Conservation (phyloP, 768 basidiomycete genomes). For the Chalciporus sphaerocephalus region DNA sequence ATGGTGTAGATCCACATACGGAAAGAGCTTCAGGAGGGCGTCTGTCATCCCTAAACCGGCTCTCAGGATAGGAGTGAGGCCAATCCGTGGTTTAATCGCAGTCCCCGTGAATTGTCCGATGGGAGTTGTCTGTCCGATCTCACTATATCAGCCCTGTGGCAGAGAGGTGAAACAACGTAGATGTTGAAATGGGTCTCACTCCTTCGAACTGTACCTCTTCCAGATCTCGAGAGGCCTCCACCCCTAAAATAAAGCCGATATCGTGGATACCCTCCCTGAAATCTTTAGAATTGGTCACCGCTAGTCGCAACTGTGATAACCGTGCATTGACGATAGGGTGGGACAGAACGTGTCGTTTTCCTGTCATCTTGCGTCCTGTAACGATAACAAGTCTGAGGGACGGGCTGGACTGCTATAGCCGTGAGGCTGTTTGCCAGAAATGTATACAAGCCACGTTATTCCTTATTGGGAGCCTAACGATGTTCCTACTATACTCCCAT, state of each 20-base stretch:
- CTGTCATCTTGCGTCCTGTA: conserved; percentile 24
- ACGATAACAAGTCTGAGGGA: background rate
- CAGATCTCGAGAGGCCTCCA: conserved; percentile 72
- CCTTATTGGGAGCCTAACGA: too few species aligned
- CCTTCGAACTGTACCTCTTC: conserved; percentile 60
- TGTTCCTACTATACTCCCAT: conserved; percentile 1
- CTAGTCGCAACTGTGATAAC: conserved; percentile 63
- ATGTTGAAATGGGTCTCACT: conserved; percentile 38
- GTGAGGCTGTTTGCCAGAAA: background rate
- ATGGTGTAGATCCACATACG: conserved; percentile 43
- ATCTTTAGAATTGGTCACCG: conserved; percentile 60
- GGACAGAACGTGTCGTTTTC: conserved; percentile 48
- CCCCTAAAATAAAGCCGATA: conserved; percentile 74
- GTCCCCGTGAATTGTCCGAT: conserved; percentile 76
- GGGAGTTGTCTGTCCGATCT: conserved; percentile 59
- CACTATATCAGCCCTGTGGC: conserved; percentile 1
- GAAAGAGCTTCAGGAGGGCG: conserved; percentile 79
- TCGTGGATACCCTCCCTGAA: conserved; percentile 78
- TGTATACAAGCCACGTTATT: background rate
- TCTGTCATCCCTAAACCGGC: conserved; percentile 94
- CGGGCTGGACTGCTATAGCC: too few species aligned
- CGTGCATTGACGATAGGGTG: conserved; percentile 75
- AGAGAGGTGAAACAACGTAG: conserved; percentile 1
- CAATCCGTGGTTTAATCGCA: conserved; percentile 70
- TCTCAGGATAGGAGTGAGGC: conserved; percentile 85